These are phyloP conservation scores for Magnolia officinalis DNA, from an alignment of 164 flowering plant genomes.

Conservation along the genomic window DNA sequence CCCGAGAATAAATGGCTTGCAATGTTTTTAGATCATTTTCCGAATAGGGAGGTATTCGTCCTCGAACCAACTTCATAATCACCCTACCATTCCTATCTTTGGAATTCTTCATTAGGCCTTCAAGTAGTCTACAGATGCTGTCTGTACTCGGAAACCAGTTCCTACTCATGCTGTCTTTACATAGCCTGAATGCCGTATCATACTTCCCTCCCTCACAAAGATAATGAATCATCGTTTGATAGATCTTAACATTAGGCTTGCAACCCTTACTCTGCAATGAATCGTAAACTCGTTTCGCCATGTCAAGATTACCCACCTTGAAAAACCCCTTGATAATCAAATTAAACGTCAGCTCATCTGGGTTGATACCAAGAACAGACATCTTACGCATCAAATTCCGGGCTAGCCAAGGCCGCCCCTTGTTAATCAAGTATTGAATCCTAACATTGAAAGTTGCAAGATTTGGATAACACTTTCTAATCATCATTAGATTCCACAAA, in stretches of 20 bases:
- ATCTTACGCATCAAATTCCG: constrained; percentile 46
- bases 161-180: constrained; percentile 55
- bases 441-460: constrained; percentile 71
- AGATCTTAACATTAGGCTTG: constrained; percentile 56
- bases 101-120: constrained; percentile 43
- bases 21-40: constrained; percentile 29
- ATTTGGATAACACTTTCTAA: constrained; percentile 54
- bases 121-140: constrained; percentile 44
- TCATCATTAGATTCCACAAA: constrained; percentile 75
- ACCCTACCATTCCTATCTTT: constrained; percentile 33
- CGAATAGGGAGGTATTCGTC: constrained; percentile 54
- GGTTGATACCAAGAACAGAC: constrained; percentile 39
- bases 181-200: constrained; percentile 54
- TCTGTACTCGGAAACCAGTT: constrained; percentile 56
- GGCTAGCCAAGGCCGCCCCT: constrained; percentile 58
- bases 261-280: constrained; percentile 38
- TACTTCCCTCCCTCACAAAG: constrained; percentile 52
- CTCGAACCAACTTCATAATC: constrained; percentile 39
- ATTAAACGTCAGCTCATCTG: constrained; percentile 75
- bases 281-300: constrained; percentile 67
- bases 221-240: constrained; percentile 81
- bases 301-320: constrained; percentile 47
- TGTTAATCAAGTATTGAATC: constrained; percentile 55
- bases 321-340: constrained; percentile 75
- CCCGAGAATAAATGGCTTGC: constrained; percentile 22